Conservation (phyloP, 164 flowering plant species). For the Liriodendron chinense region DNA sequence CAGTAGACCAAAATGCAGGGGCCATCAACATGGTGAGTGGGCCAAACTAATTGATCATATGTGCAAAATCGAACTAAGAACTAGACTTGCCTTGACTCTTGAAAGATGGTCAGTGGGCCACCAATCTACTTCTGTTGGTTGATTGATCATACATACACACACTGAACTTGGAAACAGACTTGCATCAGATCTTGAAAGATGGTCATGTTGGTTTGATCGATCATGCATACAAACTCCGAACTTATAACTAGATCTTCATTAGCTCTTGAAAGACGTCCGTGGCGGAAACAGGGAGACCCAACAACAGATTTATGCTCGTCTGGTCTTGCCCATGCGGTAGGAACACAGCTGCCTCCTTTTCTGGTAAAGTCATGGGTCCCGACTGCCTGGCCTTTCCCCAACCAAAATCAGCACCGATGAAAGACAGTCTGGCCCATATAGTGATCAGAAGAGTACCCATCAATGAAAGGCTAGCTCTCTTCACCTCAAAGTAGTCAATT, state of each 20-base stretch:
- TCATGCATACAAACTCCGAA: no score
- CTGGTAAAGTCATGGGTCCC: constrained; percentile 15
- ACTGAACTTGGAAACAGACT: no score
- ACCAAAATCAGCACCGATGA: constrained; percentile 23
- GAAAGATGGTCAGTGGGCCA: no score
- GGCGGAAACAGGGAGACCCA: constrained; percentile 23
- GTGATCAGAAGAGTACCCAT: constrained; percentile 21
- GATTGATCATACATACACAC: no score
- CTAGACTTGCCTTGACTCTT: no score
- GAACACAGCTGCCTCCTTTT: constrained; percentile 17
- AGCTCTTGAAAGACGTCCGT: constrained; percentile 11
- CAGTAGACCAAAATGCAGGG: no score
- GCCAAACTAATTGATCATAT: no score
- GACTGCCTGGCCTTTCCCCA: constrained; percentile 24
- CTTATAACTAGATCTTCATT: background rate
- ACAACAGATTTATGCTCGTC: constrained; percentile 8
- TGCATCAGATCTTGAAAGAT: no score
- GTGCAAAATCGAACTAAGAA: no score
- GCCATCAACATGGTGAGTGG: no score
- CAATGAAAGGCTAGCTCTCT: constrained; percentile 15
- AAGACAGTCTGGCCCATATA: constrained; percentile 26
- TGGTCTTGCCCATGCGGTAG: constrained; percentile 12
- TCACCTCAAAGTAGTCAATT: constrained; percentile 22
- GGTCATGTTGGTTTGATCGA: no score
- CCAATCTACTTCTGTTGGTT: no score